Percentiles rank a stretch among this genome's conserved stretches.
Evolutionary conservation across 371 early-diverging fungal genomes (phyloP).

Genomic region (Encephalitozoon cuniculi): DNA sequence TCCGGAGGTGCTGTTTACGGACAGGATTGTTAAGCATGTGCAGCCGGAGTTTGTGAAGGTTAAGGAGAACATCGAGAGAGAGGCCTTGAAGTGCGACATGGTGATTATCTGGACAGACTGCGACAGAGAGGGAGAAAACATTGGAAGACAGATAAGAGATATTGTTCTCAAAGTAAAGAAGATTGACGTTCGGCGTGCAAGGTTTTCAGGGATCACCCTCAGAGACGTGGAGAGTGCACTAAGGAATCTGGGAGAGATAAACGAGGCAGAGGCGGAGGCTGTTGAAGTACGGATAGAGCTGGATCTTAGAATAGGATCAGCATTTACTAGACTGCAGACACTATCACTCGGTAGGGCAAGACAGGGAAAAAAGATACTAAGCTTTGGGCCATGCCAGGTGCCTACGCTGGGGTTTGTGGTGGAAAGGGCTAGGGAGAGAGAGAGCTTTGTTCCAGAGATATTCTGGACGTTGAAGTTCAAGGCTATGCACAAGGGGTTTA

Average conservation of each 20-base stretch:
- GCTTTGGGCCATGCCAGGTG: conserved; percentile 95
- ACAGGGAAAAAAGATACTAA: conserved; percentile 63
- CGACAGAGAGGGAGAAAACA: conserved; percentile 96
- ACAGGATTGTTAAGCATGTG: conserved; percentile 13
- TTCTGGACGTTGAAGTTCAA: conserved; percentile 78
- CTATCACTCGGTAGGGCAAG: conserved; percentile 62
- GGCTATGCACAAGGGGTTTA: conserved; percentile 62
- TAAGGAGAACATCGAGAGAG: conserved; percentile 63
- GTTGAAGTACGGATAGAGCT: conserved; percentile 80
- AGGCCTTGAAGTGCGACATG: conserved; percentile 65
- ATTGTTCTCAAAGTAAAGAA: conserved; percentile 14
- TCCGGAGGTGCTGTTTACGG: conserved; percentile 52
- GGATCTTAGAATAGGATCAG: conserved; percentile 89
- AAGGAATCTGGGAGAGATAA: conserved; percentile 66
- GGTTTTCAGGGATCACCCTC: conserved; percentile 62
- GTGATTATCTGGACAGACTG: conserved; percentile 98
- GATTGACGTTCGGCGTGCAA: conserved; percentile 62
- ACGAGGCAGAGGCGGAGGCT: conserved; percentile 70
- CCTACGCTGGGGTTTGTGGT: conserved; percentile 97
- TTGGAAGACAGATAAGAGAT: conserved; percentile 73
- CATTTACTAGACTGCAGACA: conserved; percentile 88
- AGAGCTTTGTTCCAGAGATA: conserved; percentile 74
- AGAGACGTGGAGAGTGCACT: conserved; percentile 74
- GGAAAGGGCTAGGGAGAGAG: conserved; percentile 69
- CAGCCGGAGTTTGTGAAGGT: conserved; percentile 51